Base-by-base conservation (phyloP, 192 early-diverging fungal species). In the Rhizoclosmatium globosum region DNA sequence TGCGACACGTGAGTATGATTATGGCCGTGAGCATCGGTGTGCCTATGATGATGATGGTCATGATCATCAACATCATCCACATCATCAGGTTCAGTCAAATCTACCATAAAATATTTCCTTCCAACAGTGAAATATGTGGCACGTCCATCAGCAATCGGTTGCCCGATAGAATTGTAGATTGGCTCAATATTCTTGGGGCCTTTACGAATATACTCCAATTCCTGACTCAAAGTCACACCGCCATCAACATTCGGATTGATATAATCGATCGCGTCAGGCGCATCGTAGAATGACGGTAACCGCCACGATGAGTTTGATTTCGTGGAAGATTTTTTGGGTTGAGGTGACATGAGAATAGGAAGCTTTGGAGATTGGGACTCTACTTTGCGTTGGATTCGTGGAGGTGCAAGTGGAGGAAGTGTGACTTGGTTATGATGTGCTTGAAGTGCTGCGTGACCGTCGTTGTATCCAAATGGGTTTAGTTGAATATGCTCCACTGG, bases 401-500 rank as follows among this genome's bases (percentile, higher is more conserved):
- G 56, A 23, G 19, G 42, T 48, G n/a, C 17, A 41, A 48, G 17
- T 2, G 48, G 41, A 31, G 69, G 48, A 38, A 43, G 15, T 45
- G 38, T 13, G 3, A 43, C 7, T 7, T 9, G 4, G 15, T n/a
- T 43, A 0, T 31, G 31, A 0, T 31, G 31, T 59, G 43, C 31
- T 42, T 38, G 46, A 19, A 19, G 19, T 23, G 9, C 17, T 19
- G 56, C 42, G 0, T 23, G 39, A 0, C 58, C 17, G 42, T 56
- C 38, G 43, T 39, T 38, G 9, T 7, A 7, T 23, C 17, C 19
- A 67, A 88, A 88, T 1, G 87, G 87, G 2, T 57, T n/a, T 15
- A 88, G 39, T 31, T 64, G 23, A 7, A 84, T 77, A 21, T 79
- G 76, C 56, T 85, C 84, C 59, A 88, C 70, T 2, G 87, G 82